Conservation (phyloP, 2,329 filamentous ascomycete genomes). For the Penicillium verrucosum region DNA sequence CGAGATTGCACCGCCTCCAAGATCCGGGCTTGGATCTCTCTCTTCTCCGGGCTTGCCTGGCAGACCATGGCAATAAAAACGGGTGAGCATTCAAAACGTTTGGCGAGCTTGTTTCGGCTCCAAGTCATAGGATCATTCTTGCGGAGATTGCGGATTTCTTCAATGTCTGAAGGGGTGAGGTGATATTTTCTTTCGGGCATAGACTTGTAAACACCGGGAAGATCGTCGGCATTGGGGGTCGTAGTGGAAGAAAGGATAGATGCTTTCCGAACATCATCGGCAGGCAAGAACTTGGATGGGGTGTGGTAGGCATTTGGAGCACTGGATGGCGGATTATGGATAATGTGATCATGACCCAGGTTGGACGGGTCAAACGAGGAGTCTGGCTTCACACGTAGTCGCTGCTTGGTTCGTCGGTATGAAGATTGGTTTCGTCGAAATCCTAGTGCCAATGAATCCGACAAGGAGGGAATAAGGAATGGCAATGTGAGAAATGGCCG, state of each 20-base stretch:
- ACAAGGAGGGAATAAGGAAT: slow-evolving; percentile 40
- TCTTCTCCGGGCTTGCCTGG: slow-evolving; percentile 51
- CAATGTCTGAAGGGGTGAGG: slow-evolving; percentile 54
- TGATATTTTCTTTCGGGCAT: slow-evolving; percentile 60
- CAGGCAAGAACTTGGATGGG: slow-evolving; percentile 62
- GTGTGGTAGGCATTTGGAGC: slow-evolving; percentile 63
- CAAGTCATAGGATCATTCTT: slow-evolving; percentile 55
- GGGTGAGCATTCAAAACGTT: slow-evolving; percentile 61
- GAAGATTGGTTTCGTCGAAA: slow-evolving; percentile 48
- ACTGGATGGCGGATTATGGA: slow-evolving; percentile 65
- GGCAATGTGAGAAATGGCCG: slow-evolving; percentile 37
- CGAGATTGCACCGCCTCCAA: slow-evolving; percentile 55
- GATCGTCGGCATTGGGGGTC: slow-evolving; percentile 22
- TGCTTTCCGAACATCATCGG: slow-evolving; percentile 53
- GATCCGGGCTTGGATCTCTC: slow-evolving; percentile 45
- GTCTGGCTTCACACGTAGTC: slow-evolving; percentile 52
- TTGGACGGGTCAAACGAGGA: slow-evolving; percentile 46
- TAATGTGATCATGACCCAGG: slow-evolving; percentile 52
- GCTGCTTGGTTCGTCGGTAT: slow-evolving; percentile 50
- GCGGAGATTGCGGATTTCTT: slow-evolving; percentile 58
- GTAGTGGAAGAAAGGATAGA: slow-evolving; percentile 27
- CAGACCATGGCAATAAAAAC: slow-evolving; percentile 62
- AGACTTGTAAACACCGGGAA: slow-evolving; percentile 51
- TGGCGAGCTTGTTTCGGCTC: slow-evolving; percentile 58
- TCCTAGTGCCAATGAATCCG: slow-evolving; percentile 31